Evolutionary conservation across 305 asterid species (phyloP), one percentile per base, ranked within the genome.

Genomic region (Striga hermonthica): DNA sequence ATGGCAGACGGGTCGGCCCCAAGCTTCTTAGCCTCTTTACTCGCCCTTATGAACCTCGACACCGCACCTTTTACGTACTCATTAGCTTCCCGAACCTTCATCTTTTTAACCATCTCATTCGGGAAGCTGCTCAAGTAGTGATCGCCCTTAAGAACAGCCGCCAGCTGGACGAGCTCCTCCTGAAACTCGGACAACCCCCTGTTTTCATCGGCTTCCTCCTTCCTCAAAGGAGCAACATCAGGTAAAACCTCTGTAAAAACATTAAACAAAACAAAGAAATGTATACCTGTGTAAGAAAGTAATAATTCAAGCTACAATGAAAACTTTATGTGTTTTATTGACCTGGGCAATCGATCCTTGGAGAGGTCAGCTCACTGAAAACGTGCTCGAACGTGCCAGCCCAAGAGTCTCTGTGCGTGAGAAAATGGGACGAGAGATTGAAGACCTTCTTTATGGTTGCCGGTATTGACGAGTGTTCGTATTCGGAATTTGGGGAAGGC

Each of bases 401-500:
- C 96, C 96, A 89, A 70, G 95, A 89, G 48, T 89, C 96, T 72
- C 96, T 82, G 37, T 89, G 95, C 9, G 95, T 89, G 40, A 86
- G 63, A 77, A 83, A 89, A 66, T 83, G 85, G 28, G 95, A 84
- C 16, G 83, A 72, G 10, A 89, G 88, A 67, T 86, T 89, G 75
- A 86, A 89, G 35, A 89, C 75, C 77, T 82, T 86, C 84, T 86
- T 89, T 59, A 89, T 80, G 34, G 96, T 84, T 9, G 96, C 96
- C 14, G 96, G 90, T 65, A 89, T 76, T 45, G 96, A 86, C 16
- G 96, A 89, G 70, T 86, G 96, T 50, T 89, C 96, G 7, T 57
- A 86, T 84, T 86, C 96, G 0, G 96, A 89, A 68, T 60, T 78
- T 0, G 85, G 81, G 16, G 80, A 43, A 0, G 95, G 96, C 7